These are phyloP conservation scores for Vigna mungo DNA, from an alignment of 306 rosid genomes.

Conservation along the genomic window DNA sequence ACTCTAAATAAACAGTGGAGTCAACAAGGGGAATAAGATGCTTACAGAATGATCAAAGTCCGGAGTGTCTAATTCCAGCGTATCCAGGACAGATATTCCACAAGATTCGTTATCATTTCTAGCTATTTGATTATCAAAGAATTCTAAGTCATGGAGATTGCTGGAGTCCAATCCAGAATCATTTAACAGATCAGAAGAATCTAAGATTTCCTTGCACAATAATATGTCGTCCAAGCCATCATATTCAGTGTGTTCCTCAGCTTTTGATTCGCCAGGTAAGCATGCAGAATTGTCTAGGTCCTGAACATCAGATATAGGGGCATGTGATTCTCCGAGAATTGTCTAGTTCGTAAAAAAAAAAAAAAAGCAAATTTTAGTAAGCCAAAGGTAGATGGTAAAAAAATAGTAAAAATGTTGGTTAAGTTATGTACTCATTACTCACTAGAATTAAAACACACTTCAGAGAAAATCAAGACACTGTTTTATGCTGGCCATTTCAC, in stretches of 20 bases:
- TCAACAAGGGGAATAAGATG: constrained; percentile 25
- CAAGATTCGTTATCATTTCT: constrained; percentile 43
- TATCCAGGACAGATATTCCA: constrained; percentile 64
- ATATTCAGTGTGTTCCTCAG: constrained; percentile 49
- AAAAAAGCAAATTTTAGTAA: constrained; percentile 18
- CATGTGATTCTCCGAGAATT: constrained; percentile 40
- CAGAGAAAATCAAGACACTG: background rate
- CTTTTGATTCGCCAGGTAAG: constrained; percentile 84
- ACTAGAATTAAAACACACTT: background rate
- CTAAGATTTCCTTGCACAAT: constrained; percentile 71
- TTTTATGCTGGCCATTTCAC: background rate
- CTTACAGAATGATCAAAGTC: constrained; percentile 81
- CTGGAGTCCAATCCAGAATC: constrained; percentile 41
- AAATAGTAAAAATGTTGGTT: background rate
- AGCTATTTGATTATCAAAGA: constrained; percentile 29
- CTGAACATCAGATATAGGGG: constrained; percentile 38
- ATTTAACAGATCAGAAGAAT: constrained; percentile 45
- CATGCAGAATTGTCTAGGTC: constrained; percentile 54
- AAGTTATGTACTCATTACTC: background rate
- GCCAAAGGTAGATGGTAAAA: constrained; percentile 3
- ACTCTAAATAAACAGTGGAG: constrained; percentile 22
- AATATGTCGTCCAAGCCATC: constrained; percentile 62
- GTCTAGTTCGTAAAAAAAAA: constrained; percentile 40
- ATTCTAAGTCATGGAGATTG: constrained; percentile 30
- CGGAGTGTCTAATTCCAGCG: constrained; percentile 76